Conservation (phyloP, 306 rosid genomes). For the Prosopis cineraria region DNA sequence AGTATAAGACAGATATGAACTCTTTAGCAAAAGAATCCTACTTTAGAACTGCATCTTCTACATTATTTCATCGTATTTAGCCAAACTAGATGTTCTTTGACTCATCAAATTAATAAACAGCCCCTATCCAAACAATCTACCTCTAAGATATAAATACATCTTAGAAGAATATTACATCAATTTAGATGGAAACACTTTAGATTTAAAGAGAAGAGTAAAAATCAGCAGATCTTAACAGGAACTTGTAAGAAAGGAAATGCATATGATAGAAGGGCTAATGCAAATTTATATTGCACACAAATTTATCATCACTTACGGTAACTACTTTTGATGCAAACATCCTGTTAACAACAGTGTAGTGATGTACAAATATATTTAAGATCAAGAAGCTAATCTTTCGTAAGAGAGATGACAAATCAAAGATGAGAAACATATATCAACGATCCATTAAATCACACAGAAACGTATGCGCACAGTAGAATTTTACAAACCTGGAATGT, state of each 20-base stretch:
- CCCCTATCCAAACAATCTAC: not conserved
- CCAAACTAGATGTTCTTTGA: not conserved
- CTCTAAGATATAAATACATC: conserved; percentile 17
- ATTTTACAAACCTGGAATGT: conserved; percentile 65
- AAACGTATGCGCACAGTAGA: not conserved
- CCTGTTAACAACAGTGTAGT: not conserved
- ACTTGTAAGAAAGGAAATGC: conserved; percentile 6
- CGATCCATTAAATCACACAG: not conserved
- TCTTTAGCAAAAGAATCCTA: not conserved
- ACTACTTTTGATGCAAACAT: not conserved
- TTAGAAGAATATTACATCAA: not conserved
- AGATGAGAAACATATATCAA: not conserved
- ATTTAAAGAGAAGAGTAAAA: not conserved
- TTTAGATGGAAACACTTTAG: not conserved
- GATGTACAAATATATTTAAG: not conserved
- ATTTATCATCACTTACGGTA: not conserved
- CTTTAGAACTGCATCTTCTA: conserved; percentile 9
- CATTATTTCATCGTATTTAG: conserved; percentile 1
- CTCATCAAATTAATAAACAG: not conserved
- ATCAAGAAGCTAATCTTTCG: not conserved
- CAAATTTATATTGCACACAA: conserved; percentile 1
- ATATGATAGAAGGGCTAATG: conserved; percentile 3
- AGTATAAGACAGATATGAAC: not conserved
- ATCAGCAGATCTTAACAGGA: not conserved
- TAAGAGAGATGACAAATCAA: not conserved